Evolutionary conservation across 202 grass and related monocot genomes (phyloP).

Genomic region (Schoenoplectus tabernaemontani): DNA sequence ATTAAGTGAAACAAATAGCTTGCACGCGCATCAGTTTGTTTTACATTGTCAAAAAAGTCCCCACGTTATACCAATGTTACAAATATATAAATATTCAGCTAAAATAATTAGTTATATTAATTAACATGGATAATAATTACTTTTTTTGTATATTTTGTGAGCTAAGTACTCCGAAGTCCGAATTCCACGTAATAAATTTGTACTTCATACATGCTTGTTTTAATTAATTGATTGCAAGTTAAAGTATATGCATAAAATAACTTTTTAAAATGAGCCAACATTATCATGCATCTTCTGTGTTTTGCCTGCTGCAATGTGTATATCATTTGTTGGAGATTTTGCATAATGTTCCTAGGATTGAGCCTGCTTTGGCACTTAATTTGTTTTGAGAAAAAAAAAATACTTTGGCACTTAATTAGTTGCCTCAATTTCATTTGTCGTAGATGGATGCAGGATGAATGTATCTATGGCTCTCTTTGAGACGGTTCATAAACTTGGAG

Average conservation of each 20-base stretch:
- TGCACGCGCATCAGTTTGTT: neutral
- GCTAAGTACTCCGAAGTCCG: neutral
- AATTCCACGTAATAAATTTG: neutral
- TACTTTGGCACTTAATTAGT: neutral
- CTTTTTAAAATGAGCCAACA: neutral
- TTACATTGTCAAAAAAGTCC: slow-evolving; percentile 2
- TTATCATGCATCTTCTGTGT: neutral
- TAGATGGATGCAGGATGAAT: neutral
- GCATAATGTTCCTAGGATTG: neutral
- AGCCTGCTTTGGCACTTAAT: no score
- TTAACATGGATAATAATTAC: neutral
- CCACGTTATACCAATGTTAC: neutral
- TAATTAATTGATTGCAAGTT: neutral
- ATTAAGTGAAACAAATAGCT: neutral
- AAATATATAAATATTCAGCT: neutral
- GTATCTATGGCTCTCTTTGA: neutral
- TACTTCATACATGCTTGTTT: neutral
- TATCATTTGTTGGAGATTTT: neutral
- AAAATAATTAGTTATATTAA: neutral
- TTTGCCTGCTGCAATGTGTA: neutral
- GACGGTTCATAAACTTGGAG: neutral
- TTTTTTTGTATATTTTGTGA: neutral
- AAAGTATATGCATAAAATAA: no score
- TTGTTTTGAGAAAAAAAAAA: no score
- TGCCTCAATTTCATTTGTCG: neutral